Base-by-base conservation (phyloP, 768 basidiomycete genomes). In the Multifurca ochricompacta region DNA sequence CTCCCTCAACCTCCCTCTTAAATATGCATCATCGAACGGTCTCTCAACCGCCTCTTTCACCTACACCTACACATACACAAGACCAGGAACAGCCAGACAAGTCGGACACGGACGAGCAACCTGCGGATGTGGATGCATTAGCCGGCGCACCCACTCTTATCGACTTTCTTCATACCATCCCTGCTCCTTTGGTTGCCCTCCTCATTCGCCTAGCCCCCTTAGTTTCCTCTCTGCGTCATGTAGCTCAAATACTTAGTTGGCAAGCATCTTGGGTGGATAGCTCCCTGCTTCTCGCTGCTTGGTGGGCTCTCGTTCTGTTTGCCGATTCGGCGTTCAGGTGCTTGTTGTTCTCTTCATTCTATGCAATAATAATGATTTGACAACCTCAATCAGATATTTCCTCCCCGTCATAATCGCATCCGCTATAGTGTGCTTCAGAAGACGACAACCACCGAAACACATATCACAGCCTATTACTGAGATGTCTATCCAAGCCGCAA, bases 221-320 rank as follows among this genome's bases (percentile, higher is more conserved):
- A 36, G 72, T 89, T 23, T 68, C 77, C 25, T 53, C 59, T 18
- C 30, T 75, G 8, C 73, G 80, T 11, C 69, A 70, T 52, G 30
- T 67, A 0, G 65, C 75, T 2, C 76, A 86, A 62, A 66, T 82
- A 1, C 28, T 78, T 30, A 77, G 73, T 59, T 91, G 88, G 86
- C 70, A 74, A 35, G 63, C 73, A 0, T 36, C 71, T 10, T 79
- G 77, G 75, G 77, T 82, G 62, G 77, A 87, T 48, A 75, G 80
- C 48, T 85, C 77, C 73, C 77, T 93, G 3, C 67, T 77, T 1
- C 70, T 95, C 40, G 85, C 77, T 0, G 65, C 66, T 1, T 93
- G 88, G 88, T 94, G 91, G 87, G 78, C 77, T 0, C 23, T 82
- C 18, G 91, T 87, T 70, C 71, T 93, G 51, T 73, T 85, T 67